Evolutionary conservation across 768 basidiomycete genomes (phyloP).

Genomic region (Mycena amicta): DNA sequence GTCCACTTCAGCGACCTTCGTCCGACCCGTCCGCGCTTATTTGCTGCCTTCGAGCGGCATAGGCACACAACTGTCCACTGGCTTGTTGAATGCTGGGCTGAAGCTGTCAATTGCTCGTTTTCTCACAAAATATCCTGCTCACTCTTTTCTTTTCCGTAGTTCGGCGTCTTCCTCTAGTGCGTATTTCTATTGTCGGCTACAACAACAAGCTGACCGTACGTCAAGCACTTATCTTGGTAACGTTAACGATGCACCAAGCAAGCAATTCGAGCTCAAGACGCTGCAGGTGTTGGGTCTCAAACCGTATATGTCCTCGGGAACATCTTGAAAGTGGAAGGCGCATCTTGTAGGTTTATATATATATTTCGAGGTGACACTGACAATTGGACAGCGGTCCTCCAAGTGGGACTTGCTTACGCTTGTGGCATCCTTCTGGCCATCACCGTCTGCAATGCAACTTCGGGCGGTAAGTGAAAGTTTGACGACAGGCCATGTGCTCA

Average conservation of each 20-base stretch:
- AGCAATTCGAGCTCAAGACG: neutral
- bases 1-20: constrained; percentile 32
- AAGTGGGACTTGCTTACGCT: constrained; percentile 42
- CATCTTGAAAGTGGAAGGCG: constrained; percentile 25
- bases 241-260: too few relatives aligned
- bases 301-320: constrained; percentile 38
- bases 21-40: constrained; percentile 26
- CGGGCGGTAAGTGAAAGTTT: constrained; percentile 3
- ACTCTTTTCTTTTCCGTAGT: neutral
- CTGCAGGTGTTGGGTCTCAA: constrained; percentile 38
- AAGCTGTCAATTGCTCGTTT: constrained; percentile 31
- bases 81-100: constrained; percentile 41
- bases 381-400: constrained; percentile 33
- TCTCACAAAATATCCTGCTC: neutral
- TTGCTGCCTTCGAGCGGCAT: constrained; percentile 36
- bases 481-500: too few relatives aligned
- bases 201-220: neutral
- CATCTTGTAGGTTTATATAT: constrained; percentile 38
- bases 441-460: constrained; percentile 20
- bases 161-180: constrained; percentile 36
- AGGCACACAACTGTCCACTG: constrained; percentile 34
- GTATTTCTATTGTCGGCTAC: constrained; percentile 6
- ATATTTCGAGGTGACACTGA: neutral
- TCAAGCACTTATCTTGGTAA: constrained; percentile 1
- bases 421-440: constrained; percentile 45